Conservation (phyloP, 768 basidiomycete genomes). For the Termitomyces bulborhizus region DNA sequence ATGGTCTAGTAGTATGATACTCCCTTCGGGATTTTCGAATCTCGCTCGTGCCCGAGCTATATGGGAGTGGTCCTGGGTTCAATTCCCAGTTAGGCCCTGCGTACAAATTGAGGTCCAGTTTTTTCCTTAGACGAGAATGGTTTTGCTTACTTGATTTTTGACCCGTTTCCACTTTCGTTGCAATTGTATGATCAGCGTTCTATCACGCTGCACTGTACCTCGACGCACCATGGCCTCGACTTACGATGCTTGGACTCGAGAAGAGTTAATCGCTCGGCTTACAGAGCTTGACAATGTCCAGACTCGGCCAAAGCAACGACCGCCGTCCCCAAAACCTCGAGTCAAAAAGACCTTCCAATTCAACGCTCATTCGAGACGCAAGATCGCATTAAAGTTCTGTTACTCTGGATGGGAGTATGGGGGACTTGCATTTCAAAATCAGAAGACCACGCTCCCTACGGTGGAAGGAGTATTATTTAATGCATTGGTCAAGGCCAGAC, state of each 20-base stretch:
- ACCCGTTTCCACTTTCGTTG: too few relatives aligned
- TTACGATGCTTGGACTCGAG: conserved; percentile 38
- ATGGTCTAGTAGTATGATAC: conserved; percentile 26
- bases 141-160: too few relatives aligned
- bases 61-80: conserved; percentile 24
- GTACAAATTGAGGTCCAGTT: too few relatives aligned
- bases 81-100: conserved; percentile 22
- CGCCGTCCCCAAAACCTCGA: conserved; percentile 17
- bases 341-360: conserved; percentile 48
- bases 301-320: conserved; percentile 20
- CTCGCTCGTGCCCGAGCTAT: not conserved
- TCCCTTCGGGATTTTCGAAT: conserved; percentile 16
- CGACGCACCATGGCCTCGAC: conserved; percentile 24
- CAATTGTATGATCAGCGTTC: conserved; percentile 7
- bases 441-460: conserved; percentile 71
- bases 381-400: conserved; percentile 90
- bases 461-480: conserved; percentile 86
- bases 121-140: too few relatives aligned
- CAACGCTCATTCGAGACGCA: conserved; percentile 63
- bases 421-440: conserved; percentile 79
- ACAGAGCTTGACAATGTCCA: conserved; percentile 42
- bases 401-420: conserved; percentile 92
- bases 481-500: conserved; percentile 68
- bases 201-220: conserved; percentile 9
- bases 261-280: conserved; percentile 66